Evolutionary conservation across 2,329 filamentous ascomycete species (phyloP).

Genomic region (Epichloe sibirici): DNA sequence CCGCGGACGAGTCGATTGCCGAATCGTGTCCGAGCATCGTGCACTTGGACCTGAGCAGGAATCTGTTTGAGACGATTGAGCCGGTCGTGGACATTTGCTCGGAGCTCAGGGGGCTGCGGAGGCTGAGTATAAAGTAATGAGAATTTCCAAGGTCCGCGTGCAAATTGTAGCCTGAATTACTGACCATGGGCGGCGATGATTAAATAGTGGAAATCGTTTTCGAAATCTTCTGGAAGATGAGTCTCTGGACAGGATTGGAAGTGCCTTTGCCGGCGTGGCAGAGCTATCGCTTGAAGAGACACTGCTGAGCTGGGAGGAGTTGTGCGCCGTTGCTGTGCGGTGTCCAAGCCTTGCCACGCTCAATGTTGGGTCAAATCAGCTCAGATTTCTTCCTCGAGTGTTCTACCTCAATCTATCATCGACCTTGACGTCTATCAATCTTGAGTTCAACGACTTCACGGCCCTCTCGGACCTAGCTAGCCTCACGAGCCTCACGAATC

Average conservation of each 20-base stretch:
- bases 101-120: slow-evolving; percentile 53
- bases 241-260: slow-evolving; percentile 18
- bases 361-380: slow-evolving; percentile 43
- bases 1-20: slow-evolving; percentile 26
- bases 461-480: slow-evolving; percentile 43
- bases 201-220: slow-evolving; percentile 61
- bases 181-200: not conserved
- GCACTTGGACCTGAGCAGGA: slow-evolving; percentile 77
- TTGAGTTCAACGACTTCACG: slow-evolving; percentile 62
- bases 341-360: slow-evolving; percentile 43
- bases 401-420: slow-evolving; percentile 28
- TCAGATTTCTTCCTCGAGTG: slow-evolving; percentile 36
- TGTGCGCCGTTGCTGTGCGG: slow-evolving; percentile 38
- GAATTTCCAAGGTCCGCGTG: too few species aligned
- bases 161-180: too few species aligned
- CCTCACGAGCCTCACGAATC: slow-evolving; percentile 36
- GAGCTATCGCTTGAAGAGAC: slow-evolving; percentile 57
- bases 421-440: slow-evolving; percentile 48
- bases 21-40: slow-evolving; percentile 53
- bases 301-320: slow-evolving; percentile 52
- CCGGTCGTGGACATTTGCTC: slow-evolving; percentile 60
- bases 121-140: slow-evolving; percentile 51
- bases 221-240: slow-evolving; percentile 26
- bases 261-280: slow-evolving; percentile 37
- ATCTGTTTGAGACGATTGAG: slow-evolving; percentile 57